phyloP scores from a whole-genome alignment of 2,329 filamentous ascomycete species.

The Penicillium griseofulvum region DNA sequence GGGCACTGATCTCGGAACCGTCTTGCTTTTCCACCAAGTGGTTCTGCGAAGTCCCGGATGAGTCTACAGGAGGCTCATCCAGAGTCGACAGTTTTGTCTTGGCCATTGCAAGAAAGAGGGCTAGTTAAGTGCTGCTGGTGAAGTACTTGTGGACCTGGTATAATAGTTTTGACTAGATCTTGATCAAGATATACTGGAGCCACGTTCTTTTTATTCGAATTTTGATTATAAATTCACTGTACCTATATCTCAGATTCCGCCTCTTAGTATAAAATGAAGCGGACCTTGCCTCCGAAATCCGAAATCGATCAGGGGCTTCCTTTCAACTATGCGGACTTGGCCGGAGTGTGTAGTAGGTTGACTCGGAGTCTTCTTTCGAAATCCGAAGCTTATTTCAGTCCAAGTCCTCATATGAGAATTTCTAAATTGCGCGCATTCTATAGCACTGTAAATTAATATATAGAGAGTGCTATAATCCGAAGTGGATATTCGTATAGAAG shows the following conservation, averaged over 20 bases:
- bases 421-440: no score
- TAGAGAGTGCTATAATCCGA: no score
- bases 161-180: not conserved
- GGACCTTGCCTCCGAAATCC: constrained; percentile 5
- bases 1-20: not conserved
- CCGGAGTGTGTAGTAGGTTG: not conserved
- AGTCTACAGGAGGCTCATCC: constrained; percentile 14
- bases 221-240: no score
- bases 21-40: constrained; percentile 8
- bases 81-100: not conserved
- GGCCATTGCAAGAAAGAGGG: not conserved
- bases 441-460: no score
- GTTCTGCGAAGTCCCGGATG: not conserved
- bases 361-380: not conserved
- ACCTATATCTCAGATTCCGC: not conserved
- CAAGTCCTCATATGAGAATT: no score
- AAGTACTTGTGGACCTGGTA: not conserved
- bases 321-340: constrained; percentile 1
- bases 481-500: no score
- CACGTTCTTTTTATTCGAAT: not conserved
- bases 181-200: not conserved
- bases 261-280: not conserved
- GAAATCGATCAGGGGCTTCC: not conserved
- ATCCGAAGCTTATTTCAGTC: not conserved
- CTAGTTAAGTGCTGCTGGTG: not conserved